These are phyloP conservation scores for Hemerocallis citrina DNA, from an alignment of 106 monocot species.

Conservation along the genomic window DNA sequence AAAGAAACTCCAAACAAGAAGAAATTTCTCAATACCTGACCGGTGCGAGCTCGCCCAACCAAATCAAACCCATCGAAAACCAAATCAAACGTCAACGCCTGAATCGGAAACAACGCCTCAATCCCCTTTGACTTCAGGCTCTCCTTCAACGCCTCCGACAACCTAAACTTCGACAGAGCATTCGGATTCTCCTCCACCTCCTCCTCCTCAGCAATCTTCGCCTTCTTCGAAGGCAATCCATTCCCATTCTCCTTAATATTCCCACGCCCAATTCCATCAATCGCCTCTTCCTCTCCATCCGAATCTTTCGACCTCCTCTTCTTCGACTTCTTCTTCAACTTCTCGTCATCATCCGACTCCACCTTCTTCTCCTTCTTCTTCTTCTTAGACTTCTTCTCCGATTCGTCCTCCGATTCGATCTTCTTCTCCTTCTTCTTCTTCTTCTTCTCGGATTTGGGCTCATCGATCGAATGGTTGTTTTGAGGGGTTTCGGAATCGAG, in stretches of 20 bases:
- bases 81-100: conserved; percentile 82
- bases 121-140: conserved; percentile 80
- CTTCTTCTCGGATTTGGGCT: background rate
- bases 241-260: background rate
- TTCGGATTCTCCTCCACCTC: conserved; percentile 13
- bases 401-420: too few relatives aligned
- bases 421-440: too few relatives aligned
- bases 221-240: conserved; percentile 5
- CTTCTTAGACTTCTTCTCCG: conserved; percentile 12
- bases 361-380: conserved; percentile 17
- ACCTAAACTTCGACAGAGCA: background rate
- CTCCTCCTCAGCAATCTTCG: conserved; percentile 46
- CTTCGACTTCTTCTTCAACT: conserved; percentile 26
- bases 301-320: conserved; percentile 30
- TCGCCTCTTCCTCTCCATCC: conserved; percentile 36
- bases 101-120: conserved; percentile 79
- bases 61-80: conserved; percentile 77
- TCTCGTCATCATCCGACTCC: conserved; percentile 7
- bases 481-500: background rate
- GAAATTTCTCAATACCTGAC: conserved; percentile 68
- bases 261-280: conserved; percentile 17
- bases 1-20: too few relatives aligned
- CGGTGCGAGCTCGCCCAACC: conserved; percentile 91
- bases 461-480: background rate
- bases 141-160: conserved; percentile 45